These are phyloP conservation scores for Ogataea populi-albae DNA, from an alignment of 805 yeast genomes.

Conservation along the genomic window DNA sequence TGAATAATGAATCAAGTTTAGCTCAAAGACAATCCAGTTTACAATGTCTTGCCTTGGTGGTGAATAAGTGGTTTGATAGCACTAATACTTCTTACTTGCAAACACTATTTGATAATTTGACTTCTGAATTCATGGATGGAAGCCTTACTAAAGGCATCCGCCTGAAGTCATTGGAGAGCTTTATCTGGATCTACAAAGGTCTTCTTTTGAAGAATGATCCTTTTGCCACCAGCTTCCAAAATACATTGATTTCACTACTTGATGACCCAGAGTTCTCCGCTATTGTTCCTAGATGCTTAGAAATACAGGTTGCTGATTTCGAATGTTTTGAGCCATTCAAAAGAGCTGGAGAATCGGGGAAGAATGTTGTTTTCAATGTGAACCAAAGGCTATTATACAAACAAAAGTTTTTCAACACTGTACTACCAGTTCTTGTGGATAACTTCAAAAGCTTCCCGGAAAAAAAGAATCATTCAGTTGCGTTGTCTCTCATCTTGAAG, in stretches of 20 bases:
- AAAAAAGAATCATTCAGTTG: slow-evolving; percentile 51
- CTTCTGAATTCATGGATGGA: neutral
- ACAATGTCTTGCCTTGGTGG: slow-evolving; percentile 50
- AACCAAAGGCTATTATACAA: slow-evolving; percentile 69
- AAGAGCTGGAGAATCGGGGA: slow-evolving; percentile 22
- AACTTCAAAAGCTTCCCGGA: slow-evolving; percentile 36
- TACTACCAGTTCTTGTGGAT: slow-evolving; percentile 54
- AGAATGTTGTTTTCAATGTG: slow-evolving; percentile 43
- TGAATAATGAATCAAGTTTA: slow-evolving; percentile 21
- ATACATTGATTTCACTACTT: slow-evolving; percentile 36
- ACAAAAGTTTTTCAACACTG: slow-evolving; percentile 68
- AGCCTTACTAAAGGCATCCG: slow-evolving; percentile 11
- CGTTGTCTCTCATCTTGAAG: slow-evolving; percentile 65
- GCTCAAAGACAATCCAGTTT: slow-evolving; percentile 52
- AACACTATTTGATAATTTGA: slow-evolving; percentile 9
- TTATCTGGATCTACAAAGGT: slow-evolving; percentile 73
- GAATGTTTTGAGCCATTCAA: slow-evolving; percentile 51
- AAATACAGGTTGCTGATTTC: slow-evolving; percentile 65
- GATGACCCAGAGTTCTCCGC: slow-evolving; percentile 32
- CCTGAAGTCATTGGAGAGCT: slow-evolving; percentile 45
- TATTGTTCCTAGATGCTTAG: slow-evolving; percentile 53
- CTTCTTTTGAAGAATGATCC: slow-evolving; percentile 56
- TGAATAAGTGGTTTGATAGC: slow-evolving; percentile 51
- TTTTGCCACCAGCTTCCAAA: slow-evolving; percentile 33
- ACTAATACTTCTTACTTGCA: slow-evolving; percentile 13